Conservation (phyloP, 768 basidiomycete genomes). For the Naganishia antarctica region DNA sequence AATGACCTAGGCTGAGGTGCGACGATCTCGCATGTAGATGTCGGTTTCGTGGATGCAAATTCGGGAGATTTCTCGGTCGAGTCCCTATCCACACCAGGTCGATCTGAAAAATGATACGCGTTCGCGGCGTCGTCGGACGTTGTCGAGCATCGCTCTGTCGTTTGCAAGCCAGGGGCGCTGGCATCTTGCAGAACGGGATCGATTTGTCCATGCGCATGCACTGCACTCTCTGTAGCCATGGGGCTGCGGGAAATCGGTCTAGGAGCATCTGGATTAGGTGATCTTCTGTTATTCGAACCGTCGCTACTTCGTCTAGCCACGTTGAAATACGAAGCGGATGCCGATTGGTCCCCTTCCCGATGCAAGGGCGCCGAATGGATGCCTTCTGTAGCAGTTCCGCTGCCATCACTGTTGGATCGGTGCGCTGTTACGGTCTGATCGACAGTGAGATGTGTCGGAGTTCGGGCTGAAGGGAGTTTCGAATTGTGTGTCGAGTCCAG, state of each 20-base stretch:
- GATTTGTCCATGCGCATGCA: slow-evolving; percentile 21
- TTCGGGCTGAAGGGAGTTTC: background rate
- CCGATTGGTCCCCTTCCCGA: background rate
- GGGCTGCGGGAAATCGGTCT: background rate
- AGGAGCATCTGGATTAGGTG: background rate
- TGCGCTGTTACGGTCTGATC: background rate
- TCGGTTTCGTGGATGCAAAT: background rate
- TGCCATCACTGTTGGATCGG: background rate
- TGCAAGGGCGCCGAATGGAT: slow-evolving; percentile 23
- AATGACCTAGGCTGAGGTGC: too few species aligned
- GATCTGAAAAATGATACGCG: slow-evolving; percentile 18
- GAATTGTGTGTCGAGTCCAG: background rate
- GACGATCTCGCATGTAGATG: background rate
- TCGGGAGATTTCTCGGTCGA: background rate
- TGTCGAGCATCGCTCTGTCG: slow-evolving; percentile 2
- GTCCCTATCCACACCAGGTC: slow-evolving; percentile 19
- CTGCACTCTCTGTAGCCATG: background rate
- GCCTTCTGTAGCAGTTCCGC: slow-evolving; percentile 1
- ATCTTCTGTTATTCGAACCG: slow-evolving; percentile 1
- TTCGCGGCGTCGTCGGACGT: background rate
- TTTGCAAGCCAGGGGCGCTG: slow-evolving; percentile 18
- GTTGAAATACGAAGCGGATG: slow-evolving; percentile 6
- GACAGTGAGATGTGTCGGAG: background rate
- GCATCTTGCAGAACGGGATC: slow-evolving; percentile 22
- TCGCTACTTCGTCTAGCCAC: background rate